A percentile compares a stretch with the other conserved stretches of the same genome.
Conservation (phyloP, 2,329 filamentous ascomycete genomes). For the Cytospora chrysosperma region DNA sequence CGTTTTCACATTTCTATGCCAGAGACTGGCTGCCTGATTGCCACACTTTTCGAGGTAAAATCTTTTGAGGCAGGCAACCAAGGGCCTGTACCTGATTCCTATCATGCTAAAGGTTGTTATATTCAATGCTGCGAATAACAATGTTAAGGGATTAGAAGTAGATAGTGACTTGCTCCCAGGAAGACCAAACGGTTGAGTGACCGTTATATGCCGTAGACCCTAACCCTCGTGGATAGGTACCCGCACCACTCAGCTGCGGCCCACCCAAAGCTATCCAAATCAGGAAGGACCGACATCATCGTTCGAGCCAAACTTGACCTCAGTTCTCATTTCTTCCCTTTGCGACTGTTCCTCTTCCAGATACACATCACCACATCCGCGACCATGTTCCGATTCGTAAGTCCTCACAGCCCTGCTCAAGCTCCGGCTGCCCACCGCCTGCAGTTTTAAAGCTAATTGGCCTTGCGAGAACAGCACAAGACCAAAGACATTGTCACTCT, state of each 20-base stretch:
- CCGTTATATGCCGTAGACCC: neutral
- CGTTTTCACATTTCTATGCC: too few species aligned
- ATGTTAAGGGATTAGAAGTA: too few species aligned
- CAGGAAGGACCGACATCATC: constrained; percentile 20
- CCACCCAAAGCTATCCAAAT: constrained; percentile 19
- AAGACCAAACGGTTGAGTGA: too few species aligned
- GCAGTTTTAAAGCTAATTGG: neutral
- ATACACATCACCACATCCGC: constrained; percentile 12
- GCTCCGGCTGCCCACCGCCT: neutral
- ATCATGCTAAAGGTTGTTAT: too few species aligned
- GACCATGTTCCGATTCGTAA: constrained; percentile 50
- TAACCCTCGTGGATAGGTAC: neutral
- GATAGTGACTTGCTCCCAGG: too few species aligned
- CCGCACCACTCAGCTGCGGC: neutral
- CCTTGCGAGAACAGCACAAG: constrained; percentile 58
- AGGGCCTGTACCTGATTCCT: too few species aligned
- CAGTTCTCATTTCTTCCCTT: constrained; percentile 6
- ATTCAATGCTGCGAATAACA: too few species aligned
- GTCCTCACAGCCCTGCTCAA: constrained; percentile 25
- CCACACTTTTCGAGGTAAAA: too few species aligned
- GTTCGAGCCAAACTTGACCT: constrained; percentile 17
- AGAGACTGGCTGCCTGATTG: too few species aligned
- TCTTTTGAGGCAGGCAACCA: too few species aligned
- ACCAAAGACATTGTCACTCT: constrained; percentile 89
- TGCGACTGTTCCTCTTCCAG: neutral